Base-by-base conservation (phyloP, 2,329 filamentous ascomycete species). In the Penicillium nordicum region DNA sequence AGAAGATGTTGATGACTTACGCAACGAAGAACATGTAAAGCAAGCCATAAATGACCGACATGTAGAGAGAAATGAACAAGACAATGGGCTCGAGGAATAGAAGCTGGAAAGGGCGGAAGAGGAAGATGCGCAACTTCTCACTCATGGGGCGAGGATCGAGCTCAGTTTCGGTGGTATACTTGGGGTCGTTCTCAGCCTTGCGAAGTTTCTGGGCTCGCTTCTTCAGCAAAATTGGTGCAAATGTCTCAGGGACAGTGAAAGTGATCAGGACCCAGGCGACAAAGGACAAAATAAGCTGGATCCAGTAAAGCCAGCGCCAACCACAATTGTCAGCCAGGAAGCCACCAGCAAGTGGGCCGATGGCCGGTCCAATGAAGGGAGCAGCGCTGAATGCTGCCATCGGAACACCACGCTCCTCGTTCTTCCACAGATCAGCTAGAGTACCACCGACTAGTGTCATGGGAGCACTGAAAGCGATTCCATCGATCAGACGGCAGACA, bases 191-290 rank as follows among this genome's bases (percentile, higher is more conserved):
- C 1, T 89, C 88, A 32, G 84, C 73, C 69, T 87, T 84, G 50
- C 91, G 83, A 58, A 94, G 77, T 71, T 89, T 89, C 67, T 81
- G 79, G 3, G 92, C 92, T 12, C 90, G 83, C 30, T 76, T 76
- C 50, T 84, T 82, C 16, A 97, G 83, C 49, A 96, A 85, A 0
- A 85, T 88, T 0, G 92, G 90, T 0, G 90, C 87, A 71, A 94
- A 96, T 0, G 92, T 96, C 74, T 96, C 92, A 1, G 90, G 90
- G 0, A 96, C 87, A n/a, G 90, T 94, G 74, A 95, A 92, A 30
- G 87, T 88, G 72, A 94, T 92, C 58, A 93, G 71, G 18, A 88
- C 58, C 84, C 88, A 94, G 64, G 88, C 83, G 47, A 87, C 69
- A 14, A 80, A 85, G 27, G 88, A 79, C 12, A 94, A 70, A 67